These are phyloP conservation scores for Trametopsis cervina DNA, from an alignment of 768 basidiomycete genomes.

Conservation along the genomic window DNA sequence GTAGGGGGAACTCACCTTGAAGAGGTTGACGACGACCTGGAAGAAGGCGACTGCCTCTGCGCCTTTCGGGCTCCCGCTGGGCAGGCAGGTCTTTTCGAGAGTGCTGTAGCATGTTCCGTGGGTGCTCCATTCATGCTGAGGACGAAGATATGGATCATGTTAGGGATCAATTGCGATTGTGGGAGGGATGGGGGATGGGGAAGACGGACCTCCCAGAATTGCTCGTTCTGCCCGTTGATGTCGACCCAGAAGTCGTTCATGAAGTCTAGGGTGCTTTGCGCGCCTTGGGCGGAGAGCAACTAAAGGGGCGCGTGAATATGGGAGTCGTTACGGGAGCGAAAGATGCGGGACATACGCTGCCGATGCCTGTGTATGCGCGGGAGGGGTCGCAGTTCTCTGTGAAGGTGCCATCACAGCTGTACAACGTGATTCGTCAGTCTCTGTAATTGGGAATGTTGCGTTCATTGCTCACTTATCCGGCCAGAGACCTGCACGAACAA, in stretches of 20 bases:
- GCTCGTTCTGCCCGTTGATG: constrained; percentile 47
- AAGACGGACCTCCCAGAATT: constrained; percentile 76
- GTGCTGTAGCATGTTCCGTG: constrained; percentile 63
- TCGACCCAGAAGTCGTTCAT: constrained; percentile 61
- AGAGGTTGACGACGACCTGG: constrained; percentile 49
- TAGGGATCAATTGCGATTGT: background rate
- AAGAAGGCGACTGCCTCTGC: constrained; percentile 69
- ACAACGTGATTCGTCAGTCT: too few relatives aligned
- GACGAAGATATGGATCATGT: constrained; percentile 8
- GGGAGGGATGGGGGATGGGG: constrained; percentile 14
- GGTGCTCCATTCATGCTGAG: constrained; percentile 68
- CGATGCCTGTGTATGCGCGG: constrained; percentile 39
- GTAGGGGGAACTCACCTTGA: constrained; percentile 32
- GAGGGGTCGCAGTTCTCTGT: constrained; percentile 31
- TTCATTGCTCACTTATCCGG: constrained; percentile 46
- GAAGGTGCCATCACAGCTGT: constrained; percentile 48
- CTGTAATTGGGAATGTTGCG: too few relatives aligned
- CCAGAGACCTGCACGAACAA: constrained; percentile 50
- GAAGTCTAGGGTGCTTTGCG: constrained; percentile 48
- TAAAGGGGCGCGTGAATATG: too few relatives aligned
- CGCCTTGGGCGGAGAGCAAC: constrained; percentile 54
- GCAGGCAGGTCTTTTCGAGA: constrained; percentile 50
- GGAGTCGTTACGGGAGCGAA: too few relatives aligned
- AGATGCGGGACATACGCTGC: constrained; percentile 31
- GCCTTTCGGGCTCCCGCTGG: constrained; percentile 48